A percentile compares a stretch with the other conserved stretches of the same genome.
These are phyloP conservation scores for Trichoderma reesei DNA, from an alignment of 495 filamentous ascomycete genomes.

Conservation along the genomic window DNA sequence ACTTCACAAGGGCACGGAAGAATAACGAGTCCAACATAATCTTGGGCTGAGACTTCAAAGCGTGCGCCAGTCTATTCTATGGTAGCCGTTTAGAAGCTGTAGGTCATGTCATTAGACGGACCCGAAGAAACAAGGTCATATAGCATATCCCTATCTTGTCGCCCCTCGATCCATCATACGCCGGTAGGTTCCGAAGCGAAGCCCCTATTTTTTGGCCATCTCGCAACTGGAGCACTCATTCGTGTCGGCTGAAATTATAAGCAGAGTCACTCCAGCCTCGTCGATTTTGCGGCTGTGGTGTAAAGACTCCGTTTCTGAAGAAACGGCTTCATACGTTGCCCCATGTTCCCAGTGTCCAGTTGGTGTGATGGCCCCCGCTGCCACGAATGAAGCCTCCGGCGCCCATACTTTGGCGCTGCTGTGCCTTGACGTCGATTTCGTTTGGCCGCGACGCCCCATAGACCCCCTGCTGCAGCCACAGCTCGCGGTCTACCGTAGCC, in stretches of 20 bases:
- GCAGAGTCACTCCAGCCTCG: background rate
- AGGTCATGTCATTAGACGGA: background rate
- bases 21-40: no score
- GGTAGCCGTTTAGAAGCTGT: background rate
- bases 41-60: no score
- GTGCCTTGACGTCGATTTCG: constrained; percentile 47
- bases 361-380: constrained; percentile 47
- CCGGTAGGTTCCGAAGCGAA: background rate
- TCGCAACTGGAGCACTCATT: background rate
- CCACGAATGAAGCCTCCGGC: constrained; percentile 44
- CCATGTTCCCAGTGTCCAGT: constrained; percentile 78
- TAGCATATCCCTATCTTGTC: background rate
- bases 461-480: constrained; percentile 67
- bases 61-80: background rate
- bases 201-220: background rate
- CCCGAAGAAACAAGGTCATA: background rate
- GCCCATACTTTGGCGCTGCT: constrained; percentile 50
- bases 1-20: no score
- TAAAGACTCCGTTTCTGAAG: background rate
- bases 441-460: constrained; percentile 56
- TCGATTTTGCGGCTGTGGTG: background rate
- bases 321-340: constrained; percentile 28
- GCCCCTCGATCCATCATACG: background rate
- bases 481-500: constrained; percentile 77
- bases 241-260: background rate